Conservation (phyloP, 352 stramenopile species). For the Peronospora belbahrii region DNA sequence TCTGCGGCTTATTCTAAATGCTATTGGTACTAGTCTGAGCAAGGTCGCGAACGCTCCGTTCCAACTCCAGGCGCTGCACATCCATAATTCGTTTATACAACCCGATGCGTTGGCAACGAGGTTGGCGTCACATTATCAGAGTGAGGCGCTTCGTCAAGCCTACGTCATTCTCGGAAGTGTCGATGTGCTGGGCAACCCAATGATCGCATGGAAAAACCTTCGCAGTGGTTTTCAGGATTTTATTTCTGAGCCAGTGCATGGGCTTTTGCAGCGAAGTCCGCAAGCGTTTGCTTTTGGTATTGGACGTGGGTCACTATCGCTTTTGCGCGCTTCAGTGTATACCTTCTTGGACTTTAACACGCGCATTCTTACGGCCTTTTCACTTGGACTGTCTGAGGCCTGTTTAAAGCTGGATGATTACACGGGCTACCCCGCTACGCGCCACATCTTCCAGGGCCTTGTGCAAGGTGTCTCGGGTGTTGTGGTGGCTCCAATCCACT, state of each 20-base stretch:
- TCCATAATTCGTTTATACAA: slow-evolving; percentile 82
- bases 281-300: slow-evolving; percentile 75
- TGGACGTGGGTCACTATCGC: slow-evolving; percentile 70
- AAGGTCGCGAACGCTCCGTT: slow-evolving; percentile 88
- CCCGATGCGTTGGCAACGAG: slow-evolving; percentile 59
- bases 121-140: slow-evolving; percentile 80
- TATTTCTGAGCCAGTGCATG: slow-evolving; percentile 70
- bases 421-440: slow-evolving; percentile 75
- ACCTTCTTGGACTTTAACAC: slow-evolving; percentile 84
- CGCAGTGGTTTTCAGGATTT: slow-evolving; percentile 77
- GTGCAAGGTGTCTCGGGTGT: slow-evolving; percentile 79
- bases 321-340: slow-evolving; percentile 79
- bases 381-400: slow-evolving; percentile 73
- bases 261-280: slow-evolving; percentile 69
- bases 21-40: slow-evolving; percentile 78
- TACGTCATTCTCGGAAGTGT: slow-evolving; percentile 86
- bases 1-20: slow-evolving; percentile 77
- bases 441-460: slow-evolving; percentile 84
- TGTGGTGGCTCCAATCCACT: slow-evolving; percentile 77
- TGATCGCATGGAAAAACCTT: slow-evolving; percentile 85
- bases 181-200: slow-evolving; percentile 82
- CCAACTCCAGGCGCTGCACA: slow-evolving; percentile 62
- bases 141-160: slow-evolving; percentile 78
- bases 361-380: slow-evolving; percentile 76
- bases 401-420: slow-evolving; percentile 86